Conservation (phyloP, 2,329 filamentous ascomycete species). For the Thermothelomyces thermophilus region DNA sequence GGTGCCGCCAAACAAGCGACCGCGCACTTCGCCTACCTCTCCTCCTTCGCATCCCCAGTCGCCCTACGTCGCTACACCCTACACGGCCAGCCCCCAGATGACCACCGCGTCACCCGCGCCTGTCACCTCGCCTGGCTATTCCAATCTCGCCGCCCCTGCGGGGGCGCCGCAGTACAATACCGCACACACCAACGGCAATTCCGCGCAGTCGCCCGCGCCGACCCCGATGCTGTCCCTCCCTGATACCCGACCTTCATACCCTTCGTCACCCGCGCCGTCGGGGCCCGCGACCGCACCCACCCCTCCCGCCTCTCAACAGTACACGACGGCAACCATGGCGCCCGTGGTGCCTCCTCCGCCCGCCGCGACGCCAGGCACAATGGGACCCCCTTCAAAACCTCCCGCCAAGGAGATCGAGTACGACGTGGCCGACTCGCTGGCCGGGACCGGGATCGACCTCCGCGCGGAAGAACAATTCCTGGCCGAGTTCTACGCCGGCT, state of each 20-base stretch:
- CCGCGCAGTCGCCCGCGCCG: constrained; percentile 8
- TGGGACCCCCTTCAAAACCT: constrained; percentile 56
- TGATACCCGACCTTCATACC: constrained; percentile 15
- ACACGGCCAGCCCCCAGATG: constrained; percentile 16
- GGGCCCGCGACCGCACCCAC: constrained; percentile 3
- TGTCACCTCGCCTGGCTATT: constrained; percentile 34
- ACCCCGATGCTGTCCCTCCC: constrained; percentile 19
- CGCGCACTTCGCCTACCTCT: constrained; percentile 58
- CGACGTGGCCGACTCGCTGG: constrained; percentile 76
- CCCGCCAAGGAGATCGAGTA: constrained; percentile 58
- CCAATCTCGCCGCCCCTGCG: constrained; percentile 27
- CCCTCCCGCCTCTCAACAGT: constrained; percentile 19
- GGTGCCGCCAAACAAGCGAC: constrained; percentile 65
- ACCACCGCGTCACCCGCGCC: constrained; percentile 18
- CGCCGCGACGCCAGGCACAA: constrained; percentile 31
- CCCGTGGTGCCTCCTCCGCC: constrained; percentile 21
- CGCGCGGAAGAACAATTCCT: constrained; percentile 80
- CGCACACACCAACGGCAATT: constrained; percentile 23
- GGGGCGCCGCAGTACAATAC: constrained; percentile 17
- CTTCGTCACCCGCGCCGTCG: constrained; percentile 13
- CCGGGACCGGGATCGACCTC: constrained; percentile 79
- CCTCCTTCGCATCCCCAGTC: constrained; percentile 13
- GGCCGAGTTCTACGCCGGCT: constrained; percentile 56
- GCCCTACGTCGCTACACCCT: constrained; percentile 41
- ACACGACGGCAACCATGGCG: constrained; percentile 24